Evolutionary conservation across 768 basidiomycete genomes (phyloP), one percentile per base, ranked within the genome.

Genomic region (Polyporus arcularius): DNA sequence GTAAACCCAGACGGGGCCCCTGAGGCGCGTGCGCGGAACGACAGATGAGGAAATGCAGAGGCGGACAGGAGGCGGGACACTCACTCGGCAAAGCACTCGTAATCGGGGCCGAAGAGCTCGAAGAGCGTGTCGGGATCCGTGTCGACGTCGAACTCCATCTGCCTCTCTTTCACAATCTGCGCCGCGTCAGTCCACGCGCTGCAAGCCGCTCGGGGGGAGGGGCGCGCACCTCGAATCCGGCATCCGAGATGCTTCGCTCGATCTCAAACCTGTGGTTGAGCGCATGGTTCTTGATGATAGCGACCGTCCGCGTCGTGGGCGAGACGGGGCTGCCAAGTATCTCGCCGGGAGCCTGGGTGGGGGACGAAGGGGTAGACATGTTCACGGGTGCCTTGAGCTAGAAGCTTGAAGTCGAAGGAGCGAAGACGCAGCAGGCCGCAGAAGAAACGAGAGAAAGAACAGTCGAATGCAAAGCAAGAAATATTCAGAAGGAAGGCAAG

Each of bases 1-100:
- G 72, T 93, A 94, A 21, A 94, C 90, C 89, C 92, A 93, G n/a
- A 92, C 89, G 18, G 92, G 88, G 58, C 90, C 90, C 63, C 91
- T 93, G 45, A 50, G 6, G 35, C 35, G 53, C 10, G 21, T 52
- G 43, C 38, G 39, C 32, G 35, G 31, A 16, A 46, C 5, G 42
- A 38, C 43, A 52, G 52, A 35, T 39, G 30, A 48, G 55, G 49
- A 21, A 38, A 40, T 35, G 48, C 35, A 53, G 60, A 32, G 35
- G 53, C 41, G 21, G 35, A 52, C 31, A 12, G 46, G 21, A 40
- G 45, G 26, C 30, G n/a, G 30, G 31, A 48, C 46, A 84, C 89
- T 80, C 72, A 93, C 92, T 92, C 90, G 58, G 82, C 83, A 60
- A 94, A 81, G 50, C 85, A 88, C 35, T 80, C 78, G 8, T 88